Percentiles rank a stretch among this genome's conserved stretches.
These are phyloP conservation scores for Apodospora peruviana DNA, from an alignment of 495 filamentous ascomycete genomes.

Conservation along the genomic window DNA sequence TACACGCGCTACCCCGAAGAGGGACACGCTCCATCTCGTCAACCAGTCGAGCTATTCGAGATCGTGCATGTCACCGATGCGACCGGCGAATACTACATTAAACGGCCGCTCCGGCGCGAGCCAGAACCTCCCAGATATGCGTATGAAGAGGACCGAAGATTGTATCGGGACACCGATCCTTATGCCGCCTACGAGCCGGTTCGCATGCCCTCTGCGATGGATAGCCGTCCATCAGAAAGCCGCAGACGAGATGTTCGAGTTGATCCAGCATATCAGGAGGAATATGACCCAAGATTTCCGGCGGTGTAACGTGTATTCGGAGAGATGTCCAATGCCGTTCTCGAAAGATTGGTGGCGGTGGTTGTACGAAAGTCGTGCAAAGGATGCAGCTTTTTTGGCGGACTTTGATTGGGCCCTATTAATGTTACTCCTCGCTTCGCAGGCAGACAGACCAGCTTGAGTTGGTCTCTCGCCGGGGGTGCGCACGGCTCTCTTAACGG, in stretches of 20 bases:
- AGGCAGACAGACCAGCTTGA: too few relatives aligned
- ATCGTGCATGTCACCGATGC: constrained; percentile 40
- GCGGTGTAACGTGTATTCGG: constrained; percentile 13
- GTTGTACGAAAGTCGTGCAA: too few relatives aligned
- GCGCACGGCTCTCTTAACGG: too few relatives aligned
- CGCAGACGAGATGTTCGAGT: constrained; percentile 10
- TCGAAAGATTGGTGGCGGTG: too few relatives aligned
- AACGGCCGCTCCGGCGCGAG: constrained; percentile 32
- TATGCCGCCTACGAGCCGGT: constrained; percentile 13
- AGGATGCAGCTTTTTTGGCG: too few relatives aligned
- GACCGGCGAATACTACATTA: constrained; percentile 39
- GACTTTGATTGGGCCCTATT: too few relatives aligned
- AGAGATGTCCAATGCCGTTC: too few relatives aligned
- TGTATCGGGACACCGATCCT: constrained; percentile 4
- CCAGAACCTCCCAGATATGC: constrained; percentile 13
- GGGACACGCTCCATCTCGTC: constrained; percentile 15
- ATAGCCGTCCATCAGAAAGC: not conserved
- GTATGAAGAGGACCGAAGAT: constrained; percentile 9
- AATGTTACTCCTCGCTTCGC: too few relatives aligned
- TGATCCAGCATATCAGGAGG: constrained; percentile 26
- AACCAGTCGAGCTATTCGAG: constrained; percentile 34
- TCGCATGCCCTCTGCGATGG: constrained; percentile 6
- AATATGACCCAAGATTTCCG: constrained; percentile 36
- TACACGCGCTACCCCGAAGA: constrained; percentile 29
- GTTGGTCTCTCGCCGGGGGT: too few relatives aligned